These are phyloP conservation scores for Dalbergia oliveri DNA, from an alignment of 306 rosid species.

Conservation along the genomic window DNA sequence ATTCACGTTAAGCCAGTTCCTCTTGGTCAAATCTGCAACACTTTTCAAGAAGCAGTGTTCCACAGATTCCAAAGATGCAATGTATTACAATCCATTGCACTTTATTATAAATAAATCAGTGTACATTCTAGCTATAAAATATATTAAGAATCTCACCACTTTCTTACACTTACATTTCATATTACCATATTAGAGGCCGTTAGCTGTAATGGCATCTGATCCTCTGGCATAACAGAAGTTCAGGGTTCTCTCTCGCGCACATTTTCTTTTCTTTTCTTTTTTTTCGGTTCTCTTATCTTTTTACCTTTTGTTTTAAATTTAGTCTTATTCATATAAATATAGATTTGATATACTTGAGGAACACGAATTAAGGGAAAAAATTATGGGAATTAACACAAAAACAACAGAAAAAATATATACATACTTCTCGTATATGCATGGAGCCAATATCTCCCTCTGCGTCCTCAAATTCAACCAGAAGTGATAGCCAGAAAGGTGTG, in stretches of 20 bases:
- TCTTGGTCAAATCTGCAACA: conserved; percentile 53
- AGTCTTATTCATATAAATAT: not conserved
- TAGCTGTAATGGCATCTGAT: conserved; percentile 55
- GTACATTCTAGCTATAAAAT: conserved; percentile 35
- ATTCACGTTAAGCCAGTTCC: conserved; percentile 47
- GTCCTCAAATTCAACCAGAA: conserved; percentile 84
- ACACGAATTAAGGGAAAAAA: not conserved
- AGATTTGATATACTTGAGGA: not conserved
- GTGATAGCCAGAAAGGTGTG: conserved; percentile 83
- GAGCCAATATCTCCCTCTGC: conserved; percentile 93
- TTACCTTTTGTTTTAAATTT: not conserved
- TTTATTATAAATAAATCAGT: conserved; percentile 41
- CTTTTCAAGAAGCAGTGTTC: conserved; percentile 45
- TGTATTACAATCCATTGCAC: conserved; percentile 32
- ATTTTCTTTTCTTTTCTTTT: not conserved
- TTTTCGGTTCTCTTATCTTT: not conserved
- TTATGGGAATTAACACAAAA: not conserved
- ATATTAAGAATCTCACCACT: conserved; percentile 23
- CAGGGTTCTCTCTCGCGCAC: conserved; percentile 9
- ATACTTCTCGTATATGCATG: conserved; percentile 80
- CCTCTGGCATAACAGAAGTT: conserved; percentile 44
- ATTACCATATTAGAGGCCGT: conserved; percentile 31
- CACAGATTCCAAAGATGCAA: conserved; percentile 45
- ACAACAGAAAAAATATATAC: conserved; percentile 19
- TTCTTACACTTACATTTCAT: conserved; percentile 7